Conservation (phyloP, 208 protist species). For the Trypanosoma cruzi region DNA sequence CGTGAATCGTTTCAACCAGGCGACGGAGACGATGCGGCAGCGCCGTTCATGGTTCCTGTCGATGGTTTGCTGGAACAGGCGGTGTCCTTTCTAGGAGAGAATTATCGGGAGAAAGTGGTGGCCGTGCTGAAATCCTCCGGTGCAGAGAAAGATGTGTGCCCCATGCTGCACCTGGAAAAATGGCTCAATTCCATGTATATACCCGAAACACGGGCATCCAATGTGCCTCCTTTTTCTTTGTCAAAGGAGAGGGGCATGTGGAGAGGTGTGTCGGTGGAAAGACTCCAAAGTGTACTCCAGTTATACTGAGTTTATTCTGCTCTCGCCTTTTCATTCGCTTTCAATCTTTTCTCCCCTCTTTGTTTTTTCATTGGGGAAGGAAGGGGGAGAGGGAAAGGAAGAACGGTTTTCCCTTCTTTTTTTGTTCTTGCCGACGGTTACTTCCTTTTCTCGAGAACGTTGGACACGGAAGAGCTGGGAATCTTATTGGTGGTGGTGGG, state of each 20-base stretch:
- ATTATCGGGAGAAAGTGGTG: background rate
- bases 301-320: constrained; percentile 16
- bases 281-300: constrained; percentile 14
- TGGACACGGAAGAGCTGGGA: no score
- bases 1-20: constrained; percentile 14
- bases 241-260: constrained; percentile 20
- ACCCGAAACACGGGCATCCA: background rate
- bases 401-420: no score
- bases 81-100: constrained; percentile 4
- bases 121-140: constrained; percentile 4
- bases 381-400: no score
- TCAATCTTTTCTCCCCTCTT: constrained; percentile 19
- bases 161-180: constrained; percentile 23
- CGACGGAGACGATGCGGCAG: background rate
- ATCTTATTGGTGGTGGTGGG: no score
- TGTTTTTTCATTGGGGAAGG: background rate
- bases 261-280: no score
- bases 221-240: constrained; percentile 18
- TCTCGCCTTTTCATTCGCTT: no score
- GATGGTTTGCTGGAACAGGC: constrained; percentile 10
- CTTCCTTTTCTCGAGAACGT: no score
- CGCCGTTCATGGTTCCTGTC: background rate
- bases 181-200: constrained; percentile 19
- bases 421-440: no score
- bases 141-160: constrained; percentile 3